These are phyloP conservation scores for Megacollybia marginata DNA, from an alignment of 768 basidiomycete species.

Conservation along the genomic window DNA sequence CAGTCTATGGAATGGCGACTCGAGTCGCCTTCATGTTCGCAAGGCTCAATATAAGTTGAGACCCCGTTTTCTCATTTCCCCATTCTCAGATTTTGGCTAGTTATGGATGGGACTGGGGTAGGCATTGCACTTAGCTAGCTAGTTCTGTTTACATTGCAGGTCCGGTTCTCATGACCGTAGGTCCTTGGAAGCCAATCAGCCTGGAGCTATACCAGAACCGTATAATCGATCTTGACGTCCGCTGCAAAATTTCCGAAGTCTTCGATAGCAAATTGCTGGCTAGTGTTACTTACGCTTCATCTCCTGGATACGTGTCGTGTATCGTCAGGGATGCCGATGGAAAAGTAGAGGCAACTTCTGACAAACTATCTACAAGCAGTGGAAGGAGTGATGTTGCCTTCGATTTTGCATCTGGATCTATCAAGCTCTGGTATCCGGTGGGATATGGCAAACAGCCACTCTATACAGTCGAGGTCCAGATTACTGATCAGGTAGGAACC, in stretches of 20 bases:
- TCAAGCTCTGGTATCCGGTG: conserved; percentile 83
- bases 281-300: conserved; percentile 33
- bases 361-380: conserved; percentile 25
- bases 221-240: conserved; percentile 60
- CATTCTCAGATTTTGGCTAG: conserved; percentile 24
- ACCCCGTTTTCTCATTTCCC: conserved; percentile 4
- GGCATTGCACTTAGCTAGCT: background rate
- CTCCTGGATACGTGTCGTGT: conserved; percentile 36
- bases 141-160: conserved; percentile 30
- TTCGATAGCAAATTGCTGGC: conserved; percentile 47
- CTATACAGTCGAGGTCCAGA: conserved; percentile 51
- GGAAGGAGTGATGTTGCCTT: conserved; percentile 35
- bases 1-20: conserved; percentile 84
- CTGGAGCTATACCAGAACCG: conserved; percentile 63
- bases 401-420: conserved; percentile 42
- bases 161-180: conserved; percentile 78
- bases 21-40: conserved; percentile 81
- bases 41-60: conserved; percentile 91
- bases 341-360: conserved; percentile 30
- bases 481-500: conserved; percentile 46
- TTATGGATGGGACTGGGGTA: conserved; percentile 91
- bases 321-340: conserved; percentile 44
- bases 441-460: conserved; percentile 78
- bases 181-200: conserved; percentile 79
- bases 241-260: conserved; percentile 45